Conservation (phyloP, 352 stramenopile genomes). For the Phytopythium montanum region DNA sequence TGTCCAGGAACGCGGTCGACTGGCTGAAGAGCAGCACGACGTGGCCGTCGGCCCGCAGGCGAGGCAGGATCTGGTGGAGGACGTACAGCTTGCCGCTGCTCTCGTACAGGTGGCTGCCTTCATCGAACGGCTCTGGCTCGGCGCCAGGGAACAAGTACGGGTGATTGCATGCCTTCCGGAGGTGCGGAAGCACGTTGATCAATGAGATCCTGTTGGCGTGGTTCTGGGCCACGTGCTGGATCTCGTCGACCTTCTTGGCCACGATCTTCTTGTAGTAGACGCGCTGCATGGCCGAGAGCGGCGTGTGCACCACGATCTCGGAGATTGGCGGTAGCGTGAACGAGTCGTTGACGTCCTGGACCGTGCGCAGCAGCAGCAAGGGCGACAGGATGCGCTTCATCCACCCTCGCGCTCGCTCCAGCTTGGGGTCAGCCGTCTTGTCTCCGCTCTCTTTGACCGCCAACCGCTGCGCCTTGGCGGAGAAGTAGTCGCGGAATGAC, state of each 20-base stretch:
- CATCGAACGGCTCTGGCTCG: constrained; percentile 68
- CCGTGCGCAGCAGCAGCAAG: constrained; percentile 58
- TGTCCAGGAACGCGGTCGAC: constrained; percentile 71
- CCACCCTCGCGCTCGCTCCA: constrained; percentile 32
- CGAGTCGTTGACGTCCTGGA: constrained; percentile 62
- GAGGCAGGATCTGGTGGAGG: constrained; percentile 77
- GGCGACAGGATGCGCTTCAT: constrained; percentile 61
- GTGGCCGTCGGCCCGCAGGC: constrained; percentile 79
- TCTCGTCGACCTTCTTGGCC: constrained; percentile 46
- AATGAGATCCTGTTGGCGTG: constrained; percentile 58
- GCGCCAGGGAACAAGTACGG: constrained; percentile 92
- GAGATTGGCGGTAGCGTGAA: constrained; percentile 70
- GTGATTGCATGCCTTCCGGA: constrained; percentile 77
- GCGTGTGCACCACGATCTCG: constrained; percentile 76
- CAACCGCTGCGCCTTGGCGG: constrained; percentile 55
- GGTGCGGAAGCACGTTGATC: constrained; percentile 97
- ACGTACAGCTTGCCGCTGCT: constrained; percentile 85
- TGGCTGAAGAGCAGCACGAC: constrained; percentile 82
- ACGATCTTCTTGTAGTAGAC: constrained; percentile 84
- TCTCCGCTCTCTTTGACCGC: neutral
- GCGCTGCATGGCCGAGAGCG: constrained; percentile 72
- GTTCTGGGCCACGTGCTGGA: constrained; percentile 41
- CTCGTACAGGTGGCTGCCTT: constrained; percentile 68
- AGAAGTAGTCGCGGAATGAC: constrained; percentile 61
- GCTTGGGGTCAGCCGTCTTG: constrained; percentile 6